Base-by-base conservation (phyloP, 352 stramenopile species). In the Aphanomyces cochlioides region DNA sequence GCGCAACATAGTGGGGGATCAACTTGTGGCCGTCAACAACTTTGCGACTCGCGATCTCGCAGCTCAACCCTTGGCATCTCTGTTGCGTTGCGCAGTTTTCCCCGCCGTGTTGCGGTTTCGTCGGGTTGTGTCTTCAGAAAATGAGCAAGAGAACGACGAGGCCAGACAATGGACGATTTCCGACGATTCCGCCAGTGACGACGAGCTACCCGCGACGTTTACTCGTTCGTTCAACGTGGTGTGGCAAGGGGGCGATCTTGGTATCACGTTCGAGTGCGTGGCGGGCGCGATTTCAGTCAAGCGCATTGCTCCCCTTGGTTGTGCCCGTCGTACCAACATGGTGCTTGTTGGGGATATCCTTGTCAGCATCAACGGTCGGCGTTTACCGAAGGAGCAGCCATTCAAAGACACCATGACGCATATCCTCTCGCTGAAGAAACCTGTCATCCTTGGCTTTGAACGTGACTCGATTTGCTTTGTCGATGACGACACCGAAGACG, bases 1-100 rank as follows among this genome's bases (percentile, higher is more conserved):
- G 19, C 19, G 54, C 19, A 61, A 37, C 54, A 61, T 61, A 2
- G 19, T 61, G 6, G 10, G 7, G 6, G 45, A 63, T 12, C 19
- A 47, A 28, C 47, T 70, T 13, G 54, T 70, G 3, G 64, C 64
- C 3, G 64, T 70, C 48, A 70, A 70, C 48, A 70, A 70, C 54
- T 63, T 70, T 12, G 54, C 64, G 5, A 70, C 64, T 6, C 6
- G 12, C 15, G 45, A 47, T 17, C n/a, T 70, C 5, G 17, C 64
- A 39, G n/a, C 64, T 4, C 3, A n/a, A 3, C 47, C 56, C 17
- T 39, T 70, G n/a, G 47, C 47, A 8, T 8, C 12, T n/a, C n/a
- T 70, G 39, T 39, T 70, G 2, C 48, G 53, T 8, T 36, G n/a
- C 39, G 47, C 64, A 6, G 8, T 21, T 21, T 70, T 70, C 15